Evolutionary conservation across 139 green algal genomes (phyloP).

Genomic region (Chlorella sp.): DNA sequence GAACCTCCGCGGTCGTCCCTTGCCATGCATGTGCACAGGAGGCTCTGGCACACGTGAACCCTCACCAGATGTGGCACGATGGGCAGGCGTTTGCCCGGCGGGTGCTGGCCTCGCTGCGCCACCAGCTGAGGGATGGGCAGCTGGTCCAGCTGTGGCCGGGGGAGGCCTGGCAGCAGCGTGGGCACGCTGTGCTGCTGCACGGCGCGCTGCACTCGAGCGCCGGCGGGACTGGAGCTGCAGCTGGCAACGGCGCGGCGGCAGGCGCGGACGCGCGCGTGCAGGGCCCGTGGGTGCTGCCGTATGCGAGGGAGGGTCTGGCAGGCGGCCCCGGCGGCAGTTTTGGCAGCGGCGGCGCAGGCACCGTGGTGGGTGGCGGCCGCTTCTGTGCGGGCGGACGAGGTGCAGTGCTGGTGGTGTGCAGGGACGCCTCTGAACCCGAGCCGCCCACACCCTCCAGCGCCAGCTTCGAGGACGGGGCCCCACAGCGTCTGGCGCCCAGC

Average conservation of each 20-base stretch:
- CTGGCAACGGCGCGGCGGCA: not conserved
- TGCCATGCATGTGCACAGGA: not conserved
- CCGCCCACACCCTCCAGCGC: not conserved
- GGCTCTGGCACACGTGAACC: slow-evolving; percentile 14
- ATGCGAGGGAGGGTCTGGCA: too few relatives aligned
- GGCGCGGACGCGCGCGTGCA: not conserved
- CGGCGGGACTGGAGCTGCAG: slow-evolving; percentile 5
- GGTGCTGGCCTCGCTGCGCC: slow-evolving; percentile 24
- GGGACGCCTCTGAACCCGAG: not conserved
- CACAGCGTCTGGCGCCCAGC: not conserved
- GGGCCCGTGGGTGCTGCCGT: too few relatives aligned
- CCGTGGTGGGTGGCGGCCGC: not conserved
- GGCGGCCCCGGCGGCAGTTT: not conserved
- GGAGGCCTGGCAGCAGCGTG: slow-evolving; percentile 16
- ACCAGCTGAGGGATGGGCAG: slow-evolving; percentile 31
- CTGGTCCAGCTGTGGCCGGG: slow-evolving; percentile 34
- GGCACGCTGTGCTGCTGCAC: slow-evolving; percentile 32
- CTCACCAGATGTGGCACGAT: slow-evolving; percentile 7
- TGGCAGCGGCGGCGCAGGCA: not conserved
- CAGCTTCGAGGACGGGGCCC: not conserved
- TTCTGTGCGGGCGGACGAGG: not conserved
- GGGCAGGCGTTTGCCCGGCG: slow-evolving; percentile 7
- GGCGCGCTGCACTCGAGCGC: slow-evolving; percentile 33
- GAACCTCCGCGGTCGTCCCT: not conserved
- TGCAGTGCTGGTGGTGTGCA: slow-evolving; percentile 11